phyloP scores from a whole-genome alignment of 164 flowering plant species.

The Nymphaea thermarum region DNA sequence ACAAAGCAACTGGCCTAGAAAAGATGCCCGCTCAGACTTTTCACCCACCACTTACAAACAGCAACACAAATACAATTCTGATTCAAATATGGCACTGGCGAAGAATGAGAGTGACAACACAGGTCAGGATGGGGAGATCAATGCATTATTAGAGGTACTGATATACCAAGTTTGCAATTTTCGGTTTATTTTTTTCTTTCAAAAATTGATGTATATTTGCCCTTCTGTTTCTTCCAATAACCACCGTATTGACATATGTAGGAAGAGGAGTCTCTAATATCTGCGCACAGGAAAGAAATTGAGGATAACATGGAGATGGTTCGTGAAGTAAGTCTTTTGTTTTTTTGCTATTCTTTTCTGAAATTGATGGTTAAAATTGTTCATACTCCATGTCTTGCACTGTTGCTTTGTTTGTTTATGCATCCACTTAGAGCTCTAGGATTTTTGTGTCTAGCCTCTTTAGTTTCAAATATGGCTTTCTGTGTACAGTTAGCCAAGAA shows the following conservation, averaged over 20 bases:
- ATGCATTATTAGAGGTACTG: constrained; percentile 79
- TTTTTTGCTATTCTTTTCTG: not conserved
- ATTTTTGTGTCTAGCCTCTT: too few species aligned
- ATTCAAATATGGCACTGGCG: constrained; percentile 19
- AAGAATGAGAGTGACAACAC: constrained; percentile 47
- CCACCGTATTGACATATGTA: constrained; percentile 8
- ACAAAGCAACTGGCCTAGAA: constrained; percentile 37
- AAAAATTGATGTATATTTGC: too few species aligned
- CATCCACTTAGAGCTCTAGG: not conserved
- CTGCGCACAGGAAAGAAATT: constrained; percentile 95
- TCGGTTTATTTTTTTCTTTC: not conserved
- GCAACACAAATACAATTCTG: constrained; percentile 29
- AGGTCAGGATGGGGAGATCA: constrained; percentile 48
- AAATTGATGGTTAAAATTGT: not conserved
- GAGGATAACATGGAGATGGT: constrained; percentile 99
- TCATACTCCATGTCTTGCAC: not conserved
- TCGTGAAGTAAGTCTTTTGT: constrained; percentile 66
- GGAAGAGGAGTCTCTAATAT: constrained; percentile 95
- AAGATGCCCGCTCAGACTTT: constrained; percentile 38
- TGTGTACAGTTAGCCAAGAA: too few species aligned
- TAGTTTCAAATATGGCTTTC: too few species aligned
- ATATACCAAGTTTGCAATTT: not conserved
- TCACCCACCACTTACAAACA: constrained; percentile 31
- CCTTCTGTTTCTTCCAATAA: not conserved
- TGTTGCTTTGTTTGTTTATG: not conserved